Evolutionary conservation across 805 yeast species (phyloP).

Genomic region (Kodamaea fukazawae): DNA sequence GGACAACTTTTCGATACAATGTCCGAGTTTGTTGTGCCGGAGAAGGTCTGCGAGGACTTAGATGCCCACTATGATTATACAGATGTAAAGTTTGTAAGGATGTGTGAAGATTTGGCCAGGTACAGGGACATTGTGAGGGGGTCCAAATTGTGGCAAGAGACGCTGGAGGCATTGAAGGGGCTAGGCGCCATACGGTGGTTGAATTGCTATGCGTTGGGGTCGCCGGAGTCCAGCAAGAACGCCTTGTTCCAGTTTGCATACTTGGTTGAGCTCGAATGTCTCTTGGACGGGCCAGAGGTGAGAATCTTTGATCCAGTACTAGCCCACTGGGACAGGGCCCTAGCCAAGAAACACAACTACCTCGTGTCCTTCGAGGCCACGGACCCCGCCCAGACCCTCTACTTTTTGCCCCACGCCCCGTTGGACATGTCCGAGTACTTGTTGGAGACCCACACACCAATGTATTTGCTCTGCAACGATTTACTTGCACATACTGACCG

Average conservation of each 20-base stretch:
- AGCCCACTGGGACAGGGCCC: slow-evolving; percentile 39
- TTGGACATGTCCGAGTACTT: slow-evolving; percentile 47
- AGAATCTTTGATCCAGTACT: slow-evolving; percentile 69
- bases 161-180: slow-evolving; percentile 16
- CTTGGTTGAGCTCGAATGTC: slow-evolving; percentile 39
- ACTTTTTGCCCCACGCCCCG: slow-evolving; percentile 77
- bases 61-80: background rate
- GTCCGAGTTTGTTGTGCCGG: slow-evolving; percentile 5
- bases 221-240: slow-evolving; percentile 54
- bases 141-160: slow-evolving; percentile 24
- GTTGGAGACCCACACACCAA: slow-evolving; percentile 32
- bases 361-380: slow-evolving; percentile 10
- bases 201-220: slow-evolving; percentile 43
- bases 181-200: background rate
- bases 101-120: background rate
- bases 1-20: background rate
- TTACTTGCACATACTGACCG: slow-evolving; percentile 54
- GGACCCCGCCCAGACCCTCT: slow-evolving; percentile 32
- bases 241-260: slow-evolving; percentile 69
- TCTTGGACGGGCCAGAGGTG: slow-evolving; percentile 22
- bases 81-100: background rate
- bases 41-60: background rate
- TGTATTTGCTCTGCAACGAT: slow-evolving; percentile 50
- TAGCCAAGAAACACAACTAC: slow-evolving; percentile 17
- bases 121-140: slow-evolving; percentile 13